These are phyloP conservation scores for Lichtheimia corymbifera DNA, from an alignment of 371 early-diverging fungal species.

Conservation along the genomic window DNA sequence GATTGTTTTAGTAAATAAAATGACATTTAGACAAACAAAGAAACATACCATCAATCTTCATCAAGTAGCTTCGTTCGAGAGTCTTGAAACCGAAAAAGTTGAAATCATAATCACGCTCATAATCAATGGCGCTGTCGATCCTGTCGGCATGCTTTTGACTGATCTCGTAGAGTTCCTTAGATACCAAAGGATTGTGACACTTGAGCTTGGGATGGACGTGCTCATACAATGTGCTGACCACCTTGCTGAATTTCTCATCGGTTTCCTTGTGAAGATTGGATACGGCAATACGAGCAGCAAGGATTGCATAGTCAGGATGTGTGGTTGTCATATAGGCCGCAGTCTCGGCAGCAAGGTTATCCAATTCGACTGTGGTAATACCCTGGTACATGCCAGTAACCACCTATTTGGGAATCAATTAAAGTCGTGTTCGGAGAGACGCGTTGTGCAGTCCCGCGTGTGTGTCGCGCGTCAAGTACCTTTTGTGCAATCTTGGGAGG, in stretches of 20 bases:
- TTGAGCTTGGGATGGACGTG: conserved; percentile 80
- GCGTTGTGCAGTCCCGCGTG: too few relatives aligned
- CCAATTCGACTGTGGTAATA: conserved; percentile 87
- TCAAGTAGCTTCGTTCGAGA: conserved; percentile 88
- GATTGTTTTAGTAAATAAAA: background rate
- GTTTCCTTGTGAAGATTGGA: conserved; percentile 94
- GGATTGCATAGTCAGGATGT: conserved; percentile 91
- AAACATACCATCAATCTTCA: conserved; percentile 71
- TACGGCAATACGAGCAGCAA: conserved; percentile 91
- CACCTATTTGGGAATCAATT: conserved; percentile 32
- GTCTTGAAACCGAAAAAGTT: conserved; percentile 98
- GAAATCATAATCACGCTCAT: conserved; percentile 92
- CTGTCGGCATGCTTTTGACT: conserved; percentile 71
- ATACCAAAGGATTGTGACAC: conserved; percentile 79
- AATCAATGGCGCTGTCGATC: conserved; percentile 88
- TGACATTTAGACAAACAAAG: background rate
- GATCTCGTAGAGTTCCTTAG: conserved; percentile 62
- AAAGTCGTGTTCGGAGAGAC: background rate
- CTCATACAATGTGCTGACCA: conserved; percentile 64
- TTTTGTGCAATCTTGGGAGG: conserved; percentile 92
- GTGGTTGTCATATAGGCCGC: conserved; percentile 88
- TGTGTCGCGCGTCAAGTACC: conserved; percentile 38
- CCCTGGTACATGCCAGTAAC: conserved; percentile 89
- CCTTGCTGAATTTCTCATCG: conserved; percentile 72
- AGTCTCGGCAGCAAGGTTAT: conserved; percentile 91